phyloP scores from a whole-genome alignment of 2,329 filamentous ascomycete genomes.

The Ceratocystis harringtonii region DNA sequence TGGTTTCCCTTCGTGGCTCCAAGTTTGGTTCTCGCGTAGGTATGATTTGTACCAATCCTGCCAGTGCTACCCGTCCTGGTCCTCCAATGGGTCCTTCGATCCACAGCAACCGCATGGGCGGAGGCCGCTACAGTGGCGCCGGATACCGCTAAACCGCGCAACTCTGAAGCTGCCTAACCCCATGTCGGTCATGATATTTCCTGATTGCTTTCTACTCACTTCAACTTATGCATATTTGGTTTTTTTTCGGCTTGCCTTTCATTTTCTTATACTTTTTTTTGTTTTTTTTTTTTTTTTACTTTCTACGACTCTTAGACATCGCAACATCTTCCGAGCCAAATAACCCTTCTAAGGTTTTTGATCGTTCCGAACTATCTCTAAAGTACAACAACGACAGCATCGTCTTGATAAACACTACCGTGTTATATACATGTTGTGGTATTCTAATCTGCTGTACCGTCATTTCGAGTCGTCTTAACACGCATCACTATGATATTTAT shows the following conservation, averaged over 20 bases:
- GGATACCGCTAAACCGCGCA: conserved; percentile 35
- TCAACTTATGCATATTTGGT: conserved; percentile 7
- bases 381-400: conserved; percentile 7
- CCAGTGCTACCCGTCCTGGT: conserved; percentile 73
- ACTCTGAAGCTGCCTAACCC: background rate
- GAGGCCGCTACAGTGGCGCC: conserved; percentile 40
- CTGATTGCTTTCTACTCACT: conserved; percentile 3
- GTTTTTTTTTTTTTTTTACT: conserved; percentile 1
- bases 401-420: background rate
- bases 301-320: conserved; percentile 6
- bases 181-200: conserved; percentile 1
- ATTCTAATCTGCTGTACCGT: conserved; percentile 6
- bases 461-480: conserved; percentile 4
- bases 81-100: conserved; percentile 60
- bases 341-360: background rate
- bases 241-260: background rate
- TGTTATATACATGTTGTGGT: conserved; percentile 6
- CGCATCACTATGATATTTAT: conserved; percentile 7
- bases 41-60: conserved; percentile 96
- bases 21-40: conserved; percentile 97
- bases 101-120: conserved; percentile 33
- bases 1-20: conserved; percentile 95
- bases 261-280: conserved; percentile 9
- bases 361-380: background rate
- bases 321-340: background rate